phyloP scores from a whole-genome alignment of 2,329 filamentous ascomycete genomes.

The Myriosclerotinia scirpicola region DNA sequence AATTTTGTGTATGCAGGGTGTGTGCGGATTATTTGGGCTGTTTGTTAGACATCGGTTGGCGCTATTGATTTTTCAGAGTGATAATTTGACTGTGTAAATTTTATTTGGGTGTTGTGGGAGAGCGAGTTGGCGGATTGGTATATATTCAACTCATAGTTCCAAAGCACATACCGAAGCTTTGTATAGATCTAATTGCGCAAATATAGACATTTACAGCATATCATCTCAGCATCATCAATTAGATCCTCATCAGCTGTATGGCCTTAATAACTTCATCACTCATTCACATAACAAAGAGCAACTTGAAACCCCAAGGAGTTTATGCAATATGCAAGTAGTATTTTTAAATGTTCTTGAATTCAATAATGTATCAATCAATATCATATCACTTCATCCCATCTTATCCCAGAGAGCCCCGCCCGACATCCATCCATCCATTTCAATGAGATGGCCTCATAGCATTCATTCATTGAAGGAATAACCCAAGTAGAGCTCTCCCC shows the following conservation, averaged over 20 bases:
- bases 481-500: background rate
- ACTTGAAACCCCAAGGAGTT: background rate
- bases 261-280: background rate
- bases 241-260: background rate
- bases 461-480: conserved; percentile 1
- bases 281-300: background rate
- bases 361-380: conserved; percentile 8
- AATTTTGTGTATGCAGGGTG: conserved; percentile 74
- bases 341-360: conserved; percentile 10
- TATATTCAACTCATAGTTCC: background rate
- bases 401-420: conserved; percentile 1
- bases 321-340: conserved; percentile 16
- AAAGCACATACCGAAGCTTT: background rate
- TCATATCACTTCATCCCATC: conserved; percentile 15
- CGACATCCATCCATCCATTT: conserved; percentile 4
- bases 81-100: conserved; percentile 60
- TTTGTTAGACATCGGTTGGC: conserved; percentile 85
- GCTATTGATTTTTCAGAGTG: conserved; percentile 82
- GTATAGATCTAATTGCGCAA: background rate
- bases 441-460: background rate
- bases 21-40: conserved; percentile 76
- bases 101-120: too few relatives aligned
- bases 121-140: background rate
- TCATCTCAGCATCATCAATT: background rate
- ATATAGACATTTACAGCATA: background rate